Base-by-base conservation (phyloP, 106 monocot species). In the Hemerocallis citrina region DNA sequence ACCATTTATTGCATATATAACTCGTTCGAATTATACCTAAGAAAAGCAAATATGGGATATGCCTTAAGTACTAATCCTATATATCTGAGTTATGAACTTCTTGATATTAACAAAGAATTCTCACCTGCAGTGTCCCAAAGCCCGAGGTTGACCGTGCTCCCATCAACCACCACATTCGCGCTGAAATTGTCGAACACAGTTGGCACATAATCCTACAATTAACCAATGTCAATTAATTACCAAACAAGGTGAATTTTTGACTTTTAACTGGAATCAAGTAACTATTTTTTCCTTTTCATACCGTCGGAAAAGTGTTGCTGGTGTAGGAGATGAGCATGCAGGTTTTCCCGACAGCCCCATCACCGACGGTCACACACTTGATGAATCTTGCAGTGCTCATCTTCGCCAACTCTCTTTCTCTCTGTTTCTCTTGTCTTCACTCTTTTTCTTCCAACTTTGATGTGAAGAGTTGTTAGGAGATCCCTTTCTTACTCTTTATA, bases 271-370 rank as follows among this genome's bases (percentile, higher is more conserved):
- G 11, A 25, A 16, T 59, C 2, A 6, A 2, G 36, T 2, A 39
- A 4, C 22, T 17, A 23, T 61, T 41, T 31, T 28, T 10, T 21
- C 4, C 16, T 13, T 7, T 1, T 16, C 7, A 60, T 60, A 88
- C 89, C 65, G 75, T 89, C 12, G 89, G 88, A 50, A 88, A 88
- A 15, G 79, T 88, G 61, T 88, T 87, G 75, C 86, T 87, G 66
- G 86, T 88, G 71, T 89, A 89, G 63, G 76, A 89, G 59, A 89
- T 89, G 38, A 89, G 84, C 89, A 89, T 89, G 78, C 89, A 89
- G 1, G 89, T 85, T 75, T 89, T 89, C 6, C 89, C 89, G 2
- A 89, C 89, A 0, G 89, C 89, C 17, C 85, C 89, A 38, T 89
- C 89, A 13, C 85, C 89, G 45, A 89, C 75, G 1, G 81, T 89